Evolutionary conservation across 495 filamentous ascomycete species (phyloP).

Genomic region (Trichoderma erinaceum): DNA sequence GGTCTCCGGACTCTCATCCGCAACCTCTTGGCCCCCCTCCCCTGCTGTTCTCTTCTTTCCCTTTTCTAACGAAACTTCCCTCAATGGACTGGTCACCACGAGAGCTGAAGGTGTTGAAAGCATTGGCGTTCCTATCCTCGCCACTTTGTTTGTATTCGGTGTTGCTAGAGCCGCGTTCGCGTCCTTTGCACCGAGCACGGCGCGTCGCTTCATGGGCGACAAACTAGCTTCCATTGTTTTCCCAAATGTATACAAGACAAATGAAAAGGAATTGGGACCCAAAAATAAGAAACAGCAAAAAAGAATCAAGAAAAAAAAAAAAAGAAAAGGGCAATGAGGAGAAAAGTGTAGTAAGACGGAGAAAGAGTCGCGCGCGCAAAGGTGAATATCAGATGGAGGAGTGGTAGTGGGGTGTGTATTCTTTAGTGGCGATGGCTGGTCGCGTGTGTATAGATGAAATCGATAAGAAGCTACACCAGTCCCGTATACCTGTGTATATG

Average conservation of each 20-base stretch:
- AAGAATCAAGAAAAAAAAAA: neutral
- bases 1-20: slow-evolving; percentile 15
- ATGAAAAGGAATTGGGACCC: neutral
- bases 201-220: slow-evolving; percentile 40
- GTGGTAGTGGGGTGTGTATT: neutral
- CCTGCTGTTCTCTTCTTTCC: neutral
- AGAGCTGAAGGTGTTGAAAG: neutral
- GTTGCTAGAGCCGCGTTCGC: slow-evolving; percentile 31
- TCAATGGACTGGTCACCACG: neutral
- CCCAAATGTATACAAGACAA: neutral
- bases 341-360: neutral
- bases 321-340: neutral
- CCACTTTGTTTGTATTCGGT: slow-evolving; percentile 14
- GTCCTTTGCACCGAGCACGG: slow-evolving; percentile 34
- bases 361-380: neutral
- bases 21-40: slow-evolving; percentile 4
- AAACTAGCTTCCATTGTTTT: slow-evolving; percentile 29
- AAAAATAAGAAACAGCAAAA: neutral
- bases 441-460: neutral
- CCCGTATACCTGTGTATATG: neutral
- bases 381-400: neutral
- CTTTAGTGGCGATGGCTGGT: neutral
- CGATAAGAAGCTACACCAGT: neutral
- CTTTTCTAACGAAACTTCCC: neutral
- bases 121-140: neutral